phyloP scores from a whole-genome alignment of 2,329 filamentous ascomycete genomes.

The Fusarium liriodendri region DNA sequence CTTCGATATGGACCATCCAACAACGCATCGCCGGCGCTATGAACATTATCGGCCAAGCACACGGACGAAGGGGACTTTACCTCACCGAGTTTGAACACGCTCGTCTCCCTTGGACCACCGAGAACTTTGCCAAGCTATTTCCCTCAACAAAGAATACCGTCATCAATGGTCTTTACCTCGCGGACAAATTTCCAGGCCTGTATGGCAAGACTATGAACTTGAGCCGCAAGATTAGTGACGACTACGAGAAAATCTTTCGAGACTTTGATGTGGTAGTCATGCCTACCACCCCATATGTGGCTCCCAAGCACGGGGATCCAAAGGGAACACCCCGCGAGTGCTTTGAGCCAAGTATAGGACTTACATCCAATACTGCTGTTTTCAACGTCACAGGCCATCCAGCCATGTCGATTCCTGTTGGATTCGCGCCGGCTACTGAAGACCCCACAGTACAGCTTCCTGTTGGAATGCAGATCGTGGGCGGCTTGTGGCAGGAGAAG shows the following conservation, averaged over 20 bases:
- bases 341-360: conserved; percentile 63
- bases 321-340: conserved; percentile 55
- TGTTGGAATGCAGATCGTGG: conserved; percentile 67
- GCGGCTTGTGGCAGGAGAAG: conserved; percentile 62
- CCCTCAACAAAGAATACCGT: conserved; percentile 66
- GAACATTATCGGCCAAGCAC: conserved; percentile 55
- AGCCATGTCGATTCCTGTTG: conserved; percentile 63
- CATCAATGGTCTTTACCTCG: conserved; percentile 62
- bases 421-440: conserved; percentile 55
- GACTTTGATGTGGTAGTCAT: conserved; percentile 59
- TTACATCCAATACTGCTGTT: conserved; percentile 66
- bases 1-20: conserved; percentile 63
- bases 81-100: conserved; percentile 62
- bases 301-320: conserved; percentile 53
- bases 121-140: conserved; percentile 63
- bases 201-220: conserved; percentile 63
- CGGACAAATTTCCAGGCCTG: conserved; percentile 56
- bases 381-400: conserved; percentile 70
- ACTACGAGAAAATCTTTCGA: conserved; percentile 55
- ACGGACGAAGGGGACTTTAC: conserved; percentile 60
- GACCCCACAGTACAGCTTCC: conserved; percentile 55
- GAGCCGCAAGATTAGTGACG: conserved; percentile 57
- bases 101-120: conserved; percentile 58
- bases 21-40: conserved; percentile 57
- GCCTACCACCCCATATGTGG: conserved; percentile 61